These are phyloP conservation scores for Naganishia sp. DNA, from an alignment of 1,284 basidiomycete species.

Conservation along the genomic window DNA sequence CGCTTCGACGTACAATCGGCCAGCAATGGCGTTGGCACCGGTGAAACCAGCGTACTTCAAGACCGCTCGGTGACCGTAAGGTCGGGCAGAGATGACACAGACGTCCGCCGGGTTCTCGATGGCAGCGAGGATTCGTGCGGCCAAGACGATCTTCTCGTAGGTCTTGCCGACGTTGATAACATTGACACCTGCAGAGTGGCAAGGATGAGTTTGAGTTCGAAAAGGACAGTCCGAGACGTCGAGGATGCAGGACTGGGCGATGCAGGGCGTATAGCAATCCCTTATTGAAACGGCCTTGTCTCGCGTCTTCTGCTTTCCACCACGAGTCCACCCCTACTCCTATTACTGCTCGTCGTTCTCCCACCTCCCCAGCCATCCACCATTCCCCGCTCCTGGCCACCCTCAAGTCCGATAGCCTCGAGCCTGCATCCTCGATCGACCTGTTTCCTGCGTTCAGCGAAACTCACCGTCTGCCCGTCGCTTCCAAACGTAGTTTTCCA, in stretches of 20 bases:
- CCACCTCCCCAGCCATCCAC: neutral
- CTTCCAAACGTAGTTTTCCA: slow-evolving; percentile 98
- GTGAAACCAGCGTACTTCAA: slow-evolving; percentile 98
- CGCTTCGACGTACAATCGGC: slow-evolving; percentile 66
- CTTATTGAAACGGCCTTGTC: neutral
- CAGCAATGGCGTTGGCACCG: slow-evolving; percentile 96
- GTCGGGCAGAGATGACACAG: slow-evolving; percentile 95
- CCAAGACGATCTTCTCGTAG: slow-evolving; percentile 88
- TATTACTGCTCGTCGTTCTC: neutral
- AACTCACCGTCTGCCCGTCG: slow-evolving; percentile 73
- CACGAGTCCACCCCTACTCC: neutral
- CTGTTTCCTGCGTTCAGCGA: neutral
- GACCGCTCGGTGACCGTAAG: slow-evolving; percentile 98
- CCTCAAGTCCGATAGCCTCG: neutral
- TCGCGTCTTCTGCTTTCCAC: neutral
- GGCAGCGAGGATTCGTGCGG: slow-evolving; percentile 88
- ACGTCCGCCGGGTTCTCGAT: slow-evolving; percentile 98
- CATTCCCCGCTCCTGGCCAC: neutral
- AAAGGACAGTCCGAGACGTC: no score
- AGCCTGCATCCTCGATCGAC: neutral
- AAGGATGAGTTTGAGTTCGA: neutral
- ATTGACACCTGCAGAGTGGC: slow-evolving; percentile 71
- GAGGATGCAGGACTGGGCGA: no score
- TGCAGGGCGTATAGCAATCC: no score
- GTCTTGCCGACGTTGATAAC: slow-evolving; percentile 98